phyloP scores from a whole-genome alignment of 1,139 yeast genomes.

The Hansenula anomala region DNA sequence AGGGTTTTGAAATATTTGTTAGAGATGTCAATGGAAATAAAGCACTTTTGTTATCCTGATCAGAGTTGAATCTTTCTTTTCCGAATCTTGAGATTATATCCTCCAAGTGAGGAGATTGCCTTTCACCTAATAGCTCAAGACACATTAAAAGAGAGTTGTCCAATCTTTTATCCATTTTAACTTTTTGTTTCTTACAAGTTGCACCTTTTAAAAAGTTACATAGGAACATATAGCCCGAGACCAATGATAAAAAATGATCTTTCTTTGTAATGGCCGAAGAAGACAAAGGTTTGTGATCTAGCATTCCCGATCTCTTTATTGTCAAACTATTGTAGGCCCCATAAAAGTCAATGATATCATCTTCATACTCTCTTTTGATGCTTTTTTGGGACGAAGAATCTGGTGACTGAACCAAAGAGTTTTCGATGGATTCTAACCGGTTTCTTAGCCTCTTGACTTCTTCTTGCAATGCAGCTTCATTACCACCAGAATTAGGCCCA shows the following conservation, averaged over 20 bases:
- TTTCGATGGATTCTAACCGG: slow-evolving; percentile 1
- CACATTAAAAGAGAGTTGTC: neutral
- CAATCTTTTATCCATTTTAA: neutral
- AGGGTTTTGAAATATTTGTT: neutral
- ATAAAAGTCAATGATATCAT: slow-evolving; percentile 19
- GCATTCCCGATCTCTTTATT: slow-evolving; percentile 22
- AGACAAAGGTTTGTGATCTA: slow-evolving; percentile 19
- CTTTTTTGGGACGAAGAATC: neutral
- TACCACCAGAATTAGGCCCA: no score
- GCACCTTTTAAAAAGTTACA: slow-evolving; percentile 3
- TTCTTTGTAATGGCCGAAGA: slow-evolving; percentile 13
- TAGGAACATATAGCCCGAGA: slow-evolving; percentile 17
- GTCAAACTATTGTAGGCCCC: slow-evolving; percentile 17
- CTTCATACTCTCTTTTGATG: neutral
- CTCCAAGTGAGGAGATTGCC: neutral
- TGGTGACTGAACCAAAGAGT: neutral
- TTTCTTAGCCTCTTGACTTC: slow-evolving; percentile 9
- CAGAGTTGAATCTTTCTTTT: neutral
- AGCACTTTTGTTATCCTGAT: neutral
- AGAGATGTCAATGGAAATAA: neutral
- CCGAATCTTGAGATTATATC: neutral
- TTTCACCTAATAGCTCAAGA: slow-evolving; percentile 1
- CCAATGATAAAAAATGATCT: slow-evolving; percentile 17
- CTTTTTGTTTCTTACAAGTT: neutral
- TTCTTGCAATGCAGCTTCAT: neutral